Evolutionary conservation across 192 early-diverging fungal species (phyloP).

Genomic region (Gamsiella multidivaricata): DNA sequence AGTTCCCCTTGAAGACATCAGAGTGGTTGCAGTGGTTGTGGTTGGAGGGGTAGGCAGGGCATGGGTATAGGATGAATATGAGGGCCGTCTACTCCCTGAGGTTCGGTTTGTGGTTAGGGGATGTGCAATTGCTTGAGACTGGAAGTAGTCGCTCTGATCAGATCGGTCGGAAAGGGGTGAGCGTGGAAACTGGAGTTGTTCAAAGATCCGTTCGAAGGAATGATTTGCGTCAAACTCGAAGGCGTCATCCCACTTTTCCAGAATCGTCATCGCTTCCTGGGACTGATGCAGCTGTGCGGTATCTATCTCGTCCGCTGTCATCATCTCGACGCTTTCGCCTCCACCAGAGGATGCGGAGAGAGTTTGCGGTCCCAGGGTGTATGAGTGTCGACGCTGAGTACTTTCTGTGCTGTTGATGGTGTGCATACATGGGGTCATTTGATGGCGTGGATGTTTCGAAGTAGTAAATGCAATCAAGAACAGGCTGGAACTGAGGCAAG

Average conservation of each 20-base stretch:
- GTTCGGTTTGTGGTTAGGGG: not conserved
- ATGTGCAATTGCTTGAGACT: not conserved
- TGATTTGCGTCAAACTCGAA: slow-evolving; percentile 26
- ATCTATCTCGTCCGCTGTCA: not conserved
- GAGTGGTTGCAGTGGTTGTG: slow-evolving; percentile 6
- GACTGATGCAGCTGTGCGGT: not conserved
- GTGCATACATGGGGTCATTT: too few species aligned
- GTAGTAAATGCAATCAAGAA: too few species aligned
- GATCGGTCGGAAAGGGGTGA: slow-evolving; percentile 42
- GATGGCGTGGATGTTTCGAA: too few species aligned
- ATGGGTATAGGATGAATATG: slow-evolving; percentile 12
- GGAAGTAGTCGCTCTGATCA: slow-evolving; percentile 41
- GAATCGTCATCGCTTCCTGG: not conserved
- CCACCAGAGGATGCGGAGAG: too few species aligned
- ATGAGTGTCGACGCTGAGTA: too few species aligned
- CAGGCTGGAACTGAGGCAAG: too few species aligned
- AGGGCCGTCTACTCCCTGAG: not conserved
- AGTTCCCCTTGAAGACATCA: slow-evolving; percentile 2
- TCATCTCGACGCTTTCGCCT: too few species aligned
- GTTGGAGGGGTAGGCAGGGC: slow-evolving; percentile 9
- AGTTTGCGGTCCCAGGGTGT: too few species aligned
- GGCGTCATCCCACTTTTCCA: slow-evolving; percentile 46
- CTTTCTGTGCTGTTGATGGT: too few species aligned
- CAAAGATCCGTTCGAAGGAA: slow-evolving; percentile 30
- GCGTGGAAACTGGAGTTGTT: slow-evolving; percentile 25